These are phyloP conservation scores for Pseudoscleropodium purum DNA, from an alignment of 225 moss, liverwort and hornwort genomes.

Conservation along the genomic window DNA sequence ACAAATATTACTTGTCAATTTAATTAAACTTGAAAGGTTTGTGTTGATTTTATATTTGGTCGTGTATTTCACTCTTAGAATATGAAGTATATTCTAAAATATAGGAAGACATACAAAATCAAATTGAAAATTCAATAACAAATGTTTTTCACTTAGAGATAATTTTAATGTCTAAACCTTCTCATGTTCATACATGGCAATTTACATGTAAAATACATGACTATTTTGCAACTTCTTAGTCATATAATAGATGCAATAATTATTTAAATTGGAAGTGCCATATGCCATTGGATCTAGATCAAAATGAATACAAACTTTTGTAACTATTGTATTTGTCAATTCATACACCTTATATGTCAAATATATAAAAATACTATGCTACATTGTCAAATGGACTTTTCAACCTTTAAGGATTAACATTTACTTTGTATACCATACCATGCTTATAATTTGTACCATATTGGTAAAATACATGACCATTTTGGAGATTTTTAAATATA, in stretches of 20 bases:
- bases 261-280: neutral
- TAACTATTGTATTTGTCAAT: too few relatives aligned
- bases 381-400: neutral
- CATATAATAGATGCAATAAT: neutral
- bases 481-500: neutral
- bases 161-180: neutral
- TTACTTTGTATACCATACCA: neutral
- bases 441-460: neutral
- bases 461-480: neutral
- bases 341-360: too few relatives aligned
- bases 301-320: neutral
- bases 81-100: neutral
- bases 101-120: accelerated
- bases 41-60: accelerated
- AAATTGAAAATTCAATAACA: neutral
- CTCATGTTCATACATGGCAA: neutral
- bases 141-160: neutral
- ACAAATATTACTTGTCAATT: neutral
- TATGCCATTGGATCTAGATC: accelerated
- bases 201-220: neutral
- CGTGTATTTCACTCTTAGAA: neutral
- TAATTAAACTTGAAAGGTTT: neutral
- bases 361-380: neutral
- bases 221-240: neutral
- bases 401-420: neutral